Conservation (phyloP, 202 grass and related monocot species). For the Bolboschoenoplectus hybrid region DNA sequence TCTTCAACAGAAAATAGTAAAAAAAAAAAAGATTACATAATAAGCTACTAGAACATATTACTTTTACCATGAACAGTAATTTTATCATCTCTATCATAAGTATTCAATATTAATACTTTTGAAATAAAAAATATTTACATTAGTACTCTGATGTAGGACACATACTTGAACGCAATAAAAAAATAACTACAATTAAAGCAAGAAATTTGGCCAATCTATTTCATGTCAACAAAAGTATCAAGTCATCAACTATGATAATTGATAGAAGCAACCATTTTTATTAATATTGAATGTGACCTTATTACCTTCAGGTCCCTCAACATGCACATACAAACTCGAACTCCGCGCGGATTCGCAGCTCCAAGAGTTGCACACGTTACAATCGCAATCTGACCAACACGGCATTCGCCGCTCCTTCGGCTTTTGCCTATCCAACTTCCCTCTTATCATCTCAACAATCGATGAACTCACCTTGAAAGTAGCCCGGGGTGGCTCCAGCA, state of each 20-base stretch:
- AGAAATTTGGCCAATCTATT: background rate
- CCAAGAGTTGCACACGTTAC: slow-evolving; percentile 89
- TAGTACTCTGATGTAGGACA: background rate
- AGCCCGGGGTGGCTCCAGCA: slow-evolving; percentile 11
- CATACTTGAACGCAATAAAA: background rate
- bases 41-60: background rate
- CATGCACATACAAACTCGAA: slow-evolving; percentile 78
- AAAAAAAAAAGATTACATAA: background rate
- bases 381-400: slow-evolving; percentile 97
- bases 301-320: slow-evolving; percentile 53
- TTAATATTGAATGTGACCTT: background rate
- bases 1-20: background rate
- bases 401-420: slow-evolving; percentile 41
- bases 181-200: background rate
- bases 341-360: slow-evolving; percentile 40
- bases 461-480: slow-evolving; percentile 60
- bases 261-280: background rate
- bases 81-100: too few relatives aligned
- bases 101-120: too few relatives aligned
- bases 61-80: background rate
- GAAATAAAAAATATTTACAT: background rate
- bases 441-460: slow-evolving; percentile 77
- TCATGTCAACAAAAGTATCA: background rate
- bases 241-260: background rate
- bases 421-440: slow-evolving; percentile 54